Base-by-base conservation (phyloP, 2,329 filamentous ascomycete genomes). In the Nannizzia gypsea region DNA sequence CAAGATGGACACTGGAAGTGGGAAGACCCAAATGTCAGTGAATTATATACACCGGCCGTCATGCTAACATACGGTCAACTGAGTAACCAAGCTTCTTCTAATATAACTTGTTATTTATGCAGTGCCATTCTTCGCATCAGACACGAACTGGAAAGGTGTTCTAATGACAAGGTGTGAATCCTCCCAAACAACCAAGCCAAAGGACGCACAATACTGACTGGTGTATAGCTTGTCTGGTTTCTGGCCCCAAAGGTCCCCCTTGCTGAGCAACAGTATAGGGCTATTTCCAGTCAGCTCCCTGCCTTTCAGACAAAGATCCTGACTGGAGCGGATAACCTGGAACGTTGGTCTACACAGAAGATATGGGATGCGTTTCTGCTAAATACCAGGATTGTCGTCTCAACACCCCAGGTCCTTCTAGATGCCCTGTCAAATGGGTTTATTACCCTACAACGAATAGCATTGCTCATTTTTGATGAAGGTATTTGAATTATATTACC, bases 391-490 rank as follows among this genome's bases (percentile, higher is more conserved):
- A 78, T 95, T n/a, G 81, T 95, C 3, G 79, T 95, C 1, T 90
- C 88, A 0, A 93, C 90, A 0, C 84, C 86, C 62, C 84, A 88
- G 62, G 80, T 95, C 1, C 77, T 95, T 11, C 74, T 83, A 2
- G 88, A 95, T 71, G 89, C 88, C 2, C 76, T 95, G 44, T 76
- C 73, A 0, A 88, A 93, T 72, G 87, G 80, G 0, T 95, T 95
- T 68, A 80, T 95, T 1, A 77, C 70, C 1, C 80, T 95, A 66
- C 68, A 76, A 0, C 76, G 76, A 1, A 72, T 95, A 22, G 78
- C 85, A 3, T 75, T 96, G 3, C 73, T 95, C 15, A 80, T 95
- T 0, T 88, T 95, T 66, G 90, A 96, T 67, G 90, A 96, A 83
- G 88, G 88, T 86, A 68, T 59, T 73, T 63, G 11, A 8, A 40